Conservation (phyloP, 1,284 basidiomycete species). For the Pseudozyma sp. region DNA sequence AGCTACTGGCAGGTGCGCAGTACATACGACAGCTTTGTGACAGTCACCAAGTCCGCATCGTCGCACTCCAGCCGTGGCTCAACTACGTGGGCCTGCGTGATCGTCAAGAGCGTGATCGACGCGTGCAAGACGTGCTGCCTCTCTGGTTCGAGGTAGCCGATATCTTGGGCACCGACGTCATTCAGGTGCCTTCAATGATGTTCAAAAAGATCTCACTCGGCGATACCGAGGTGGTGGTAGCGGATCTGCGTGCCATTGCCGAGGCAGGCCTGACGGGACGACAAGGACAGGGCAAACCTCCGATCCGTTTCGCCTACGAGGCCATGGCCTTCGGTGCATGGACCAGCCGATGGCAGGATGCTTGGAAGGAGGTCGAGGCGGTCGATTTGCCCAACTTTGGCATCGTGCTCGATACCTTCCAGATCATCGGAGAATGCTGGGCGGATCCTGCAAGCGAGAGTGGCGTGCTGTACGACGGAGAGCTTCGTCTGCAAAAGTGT, state of each 20-base stretch:
- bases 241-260: constrained; percentile 22
- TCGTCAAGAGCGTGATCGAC: constrained; percentile 11
- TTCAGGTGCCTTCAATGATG: constrained; percentile 27
- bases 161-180: constrained; percentile 32
- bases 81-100: constrained; percentile 9
- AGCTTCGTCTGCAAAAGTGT: constrained; percentile 5
- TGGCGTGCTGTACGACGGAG: constrained; percentile 23
- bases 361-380: constrained; percentile 61
- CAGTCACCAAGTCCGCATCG: constrained; percentile 7
- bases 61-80: constrained; percentile 14
- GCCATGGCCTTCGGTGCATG: constrained; percentile 50
- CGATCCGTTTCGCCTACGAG: constrained; percentile 26
- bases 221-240: constrained; percentile 13
- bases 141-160: constrained; percentile 21
- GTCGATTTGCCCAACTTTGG: constrained; percentile 66
- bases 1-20: constrained; percentile 3
- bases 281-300: constrained; percentile 11
- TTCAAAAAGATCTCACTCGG: constrained; percentile 17
- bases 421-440: constrained; percentile 67
- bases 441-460: constrained; percentile 47
- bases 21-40: constrained; percentile 13
- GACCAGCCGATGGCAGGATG: constrained; percentile 61
- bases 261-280: constrained; percentile 14
- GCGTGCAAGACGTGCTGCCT: constrained; percentile 6
- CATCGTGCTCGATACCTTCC: constrained; percentile 69